These are phyloP conservation scores for Meyerozyma elateridarum DNA, from an alignment of 1,139 yeast genomes.

Conservation along the genomic window DNA sequence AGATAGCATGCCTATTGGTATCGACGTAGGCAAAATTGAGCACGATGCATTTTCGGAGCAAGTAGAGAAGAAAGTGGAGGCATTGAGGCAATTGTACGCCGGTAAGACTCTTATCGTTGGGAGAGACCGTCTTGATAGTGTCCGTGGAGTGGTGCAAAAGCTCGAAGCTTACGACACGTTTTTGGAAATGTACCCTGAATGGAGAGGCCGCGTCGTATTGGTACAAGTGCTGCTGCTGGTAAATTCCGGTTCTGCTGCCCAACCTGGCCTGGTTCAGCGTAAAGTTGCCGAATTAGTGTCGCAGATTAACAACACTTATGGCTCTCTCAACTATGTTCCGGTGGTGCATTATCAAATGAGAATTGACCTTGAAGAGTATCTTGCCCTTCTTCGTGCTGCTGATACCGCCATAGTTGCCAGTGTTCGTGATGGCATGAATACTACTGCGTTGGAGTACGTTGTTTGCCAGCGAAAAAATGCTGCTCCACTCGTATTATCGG, in stretches of 20 bases:
- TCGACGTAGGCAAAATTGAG: slow-evolving; percentile 64
- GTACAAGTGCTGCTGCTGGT: slow-evolving; percentile 91
- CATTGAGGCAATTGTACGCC: slow-evolving; percentile 62
- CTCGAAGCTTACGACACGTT: slow-evolving; percentile 78
- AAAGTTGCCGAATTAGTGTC: slow-evolving; percentile 76
- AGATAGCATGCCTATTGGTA: slow-evolving; percentile 80
- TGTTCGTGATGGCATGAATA: slow-evolving; percentile 94
- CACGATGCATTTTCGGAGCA: slow-evolving; percentile 45
- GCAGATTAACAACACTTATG: slow-evolving; percentile 78
- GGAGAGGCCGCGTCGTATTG: slow-evolving; percentile 82
- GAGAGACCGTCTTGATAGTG: slow-evolving; percentile 75
- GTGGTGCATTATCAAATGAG: slow-evolving; percentile 91
- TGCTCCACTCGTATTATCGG: slow-evolving; percentile 81
- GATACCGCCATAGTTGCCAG: slow-evolving; percentile 87
- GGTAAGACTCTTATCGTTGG: slow-evolving; percentile 78
- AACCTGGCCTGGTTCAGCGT: slow-evolving; percentile 49
- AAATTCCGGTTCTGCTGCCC: slow-evolving; percentile 31
- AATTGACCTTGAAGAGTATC: slow-evolving; percentile 81
- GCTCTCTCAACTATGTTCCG: slow-evolving; percentile 73
- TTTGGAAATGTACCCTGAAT: slow-evolving; percentile 84
- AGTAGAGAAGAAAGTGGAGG: slow-evolving; percentile 35
- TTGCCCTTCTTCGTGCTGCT: slow-evolving; percentile 82
- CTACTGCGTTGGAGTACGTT: slow-evolving; percentile 89
- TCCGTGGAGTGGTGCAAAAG: slow-evolving; percentile 79
- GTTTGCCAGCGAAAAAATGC: slow-evolving; percentile 73